Evolutionary conservation across 495 filamentous ascomycete genomes (phyloP).

Genomic region (Hyphodiscus hymeniophilus): DNA sequence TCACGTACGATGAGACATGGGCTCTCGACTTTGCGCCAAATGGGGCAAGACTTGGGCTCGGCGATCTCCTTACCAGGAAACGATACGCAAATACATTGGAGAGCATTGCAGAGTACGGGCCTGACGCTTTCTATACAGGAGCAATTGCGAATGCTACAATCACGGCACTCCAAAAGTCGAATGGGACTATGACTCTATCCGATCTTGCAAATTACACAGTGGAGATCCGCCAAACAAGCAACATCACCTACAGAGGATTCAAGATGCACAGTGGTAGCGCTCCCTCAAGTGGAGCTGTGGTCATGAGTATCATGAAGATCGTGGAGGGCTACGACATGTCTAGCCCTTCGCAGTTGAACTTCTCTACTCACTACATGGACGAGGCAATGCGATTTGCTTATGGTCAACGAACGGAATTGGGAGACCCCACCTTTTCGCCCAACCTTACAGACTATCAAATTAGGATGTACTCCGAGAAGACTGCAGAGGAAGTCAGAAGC

Average conservation of each 20-base stretch:
- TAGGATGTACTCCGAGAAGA: slow-evolving; percentile 53
- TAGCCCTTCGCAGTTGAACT: slow-evolving; percentile 34
- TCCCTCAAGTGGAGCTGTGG: slow-evolving; percentile 69
- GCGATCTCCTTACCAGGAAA: slow-evolving; percentile 70
- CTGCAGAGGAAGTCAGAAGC: slow-evolving; percentile 47
- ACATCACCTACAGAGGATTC: slow-evolving; percentile 65
- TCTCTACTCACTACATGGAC: slow-evolving; percentile 72
- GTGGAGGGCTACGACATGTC: slow-evolving; percentile 57
- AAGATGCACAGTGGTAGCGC: slow-evolving; percentile 60
- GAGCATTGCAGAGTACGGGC: slow-evolving; percentile 60
- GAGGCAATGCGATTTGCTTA: slow-evolving; percentile 87
- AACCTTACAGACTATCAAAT: slow-evolving; percentile 54
- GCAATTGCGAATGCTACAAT: slow-evolving; percentile 59
- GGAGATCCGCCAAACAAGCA: slow-evolving; percentile 47
- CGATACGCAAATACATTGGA: slow-evolving; percentile 69
- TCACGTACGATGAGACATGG: slow-evolving; percentile 67
- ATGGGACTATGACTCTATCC: slow-evolving; percentile 76
- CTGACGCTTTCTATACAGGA: slow-evolving; percentile 71
- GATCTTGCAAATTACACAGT: slow-evolving; percentile 68
- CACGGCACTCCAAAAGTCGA: slow-evolving; percentile 47
- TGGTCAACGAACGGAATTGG: slow-evolving; percentile 59
- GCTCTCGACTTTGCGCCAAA: slow-evolving; percentile 85
- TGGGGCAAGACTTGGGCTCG: slow-evolving; percentile 51
- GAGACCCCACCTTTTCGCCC: slow-evolving; percentile 65
- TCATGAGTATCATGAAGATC: slow-evolving; percentile 66